Evolutionary conservation across 768 basidiomycete genomes (phyloP).

Genomic region (Melanogaster broomeanus): DNA sequence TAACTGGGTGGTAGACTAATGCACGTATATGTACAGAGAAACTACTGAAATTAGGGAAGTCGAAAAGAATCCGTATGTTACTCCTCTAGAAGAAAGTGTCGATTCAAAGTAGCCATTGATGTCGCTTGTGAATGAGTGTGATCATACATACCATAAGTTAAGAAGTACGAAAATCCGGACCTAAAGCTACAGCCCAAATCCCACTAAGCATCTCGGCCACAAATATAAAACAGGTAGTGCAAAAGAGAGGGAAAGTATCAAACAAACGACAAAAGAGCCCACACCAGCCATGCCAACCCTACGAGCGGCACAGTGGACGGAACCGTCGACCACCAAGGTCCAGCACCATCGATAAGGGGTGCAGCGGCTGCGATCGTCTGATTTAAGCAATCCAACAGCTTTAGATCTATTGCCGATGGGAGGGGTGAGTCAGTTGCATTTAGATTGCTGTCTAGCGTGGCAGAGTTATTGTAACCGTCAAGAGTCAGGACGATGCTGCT

Average conservation of each 20-base stretch:
- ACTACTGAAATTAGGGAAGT: too few relatives aligned
- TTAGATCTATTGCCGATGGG: conserved; percentile 50
- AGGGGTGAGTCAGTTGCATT: conserved; percentile 49
- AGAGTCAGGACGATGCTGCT: conserved; percentile 62
- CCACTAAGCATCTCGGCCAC: too few relatives aligned
- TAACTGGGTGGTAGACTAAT: too few relatives aligned
- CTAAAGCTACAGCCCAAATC: too few relatives aligned
- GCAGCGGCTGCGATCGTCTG: conserved; percentile 58
- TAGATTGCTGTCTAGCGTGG: conserved; percentile 41
- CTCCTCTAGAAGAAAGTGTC: too few relatives aligned
- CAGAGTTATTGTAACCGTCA: conserved; percentile 69
- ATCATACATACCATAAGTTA: too few relatives aligned
- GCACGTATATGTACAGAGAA: too few relatives aligned
- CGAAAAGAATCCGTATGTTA: too few relatives aligned
- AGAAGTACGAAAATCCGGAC: too few relatives aligned
- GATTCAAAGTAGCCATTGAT: too few relatives aligned
- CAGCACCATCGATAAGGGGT: conserved; percentile 50
- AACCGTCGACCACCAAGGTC: conserved; percentile 3
- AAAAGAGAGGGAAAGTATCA: neutral
- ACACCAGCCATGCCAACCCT: conserved; percentile 17
- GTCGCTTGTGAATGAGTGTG: too few relatives aligned
- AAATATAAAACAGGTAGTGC: neutral
- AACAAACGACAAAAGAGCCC: conserved; percentile 1
- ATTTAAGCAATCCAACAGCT: conserved; percentile 59
- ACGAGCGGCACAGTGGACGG: conserved; percentile 10